Conservation (phyloP, 1,284 basidiomycete species). For the Microbotryum violaceum region DNA sequence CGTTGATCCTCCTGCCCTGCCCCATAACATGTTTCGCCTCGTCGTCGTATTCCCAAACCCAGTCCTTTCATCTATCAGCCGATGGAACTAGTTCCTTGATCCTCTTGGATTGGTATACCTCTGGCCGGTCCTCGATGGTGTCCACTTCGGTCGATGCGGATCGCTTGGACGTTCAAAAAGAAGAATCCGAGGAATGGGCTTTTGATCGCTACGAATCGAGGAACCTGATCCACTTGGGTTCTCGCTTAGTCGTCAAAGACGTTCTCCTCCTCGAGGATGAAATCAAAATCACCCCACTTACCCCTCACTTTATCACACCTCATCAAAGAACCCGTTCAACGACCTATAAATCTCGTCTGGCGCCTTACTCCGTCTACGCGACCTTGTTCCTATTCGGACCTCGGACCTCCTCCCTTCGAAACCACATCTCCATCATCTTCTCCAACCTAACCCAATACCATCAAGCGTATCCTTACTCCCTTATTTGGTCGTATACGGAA, state of each 20-base stretch:
- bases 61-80: conserved; percentile 53
- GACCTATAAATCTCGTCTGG: conserved; percentile 55
- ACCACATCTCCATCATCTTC: conserved; percentile 50
- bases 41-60: conserved; percentile 73
- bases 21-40: conserved; percentile 81
- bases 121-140: conserved; percentile 51
- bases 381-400: conserved; percentile 68
- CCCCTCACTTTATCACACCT: background rate
- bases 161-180: background rate
- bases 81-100: conserved; percentile 50
- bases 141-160: background rate
- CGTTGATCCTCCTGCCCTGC: conserved; percentile 76
- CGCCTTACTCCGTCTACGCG: conserved; percentile 76
- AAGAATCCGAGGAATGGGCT: conserved; percentile 76
- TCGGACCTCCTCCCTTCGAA: conserved; percentile 47
- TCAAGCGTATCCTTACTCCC: conserved; percentile 49
- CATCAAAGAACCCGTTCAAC: conserved; percentile 42
- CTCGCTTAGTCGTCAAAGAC: conserved; percentile 62
- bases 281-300: background rate
- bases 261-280: conserved; percentile 61
- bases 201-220: conserved; percentile 75
- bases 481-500: conserved; percentile 54
- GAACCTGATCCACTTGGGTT: conserved; percentile 71
- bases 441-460: conserved; percentile 53
- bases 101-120: conserved; percentile 84